phyloP scores from a whole-genome alignment of 805 yeast species.

The Yarrowia sp. region DNA sequence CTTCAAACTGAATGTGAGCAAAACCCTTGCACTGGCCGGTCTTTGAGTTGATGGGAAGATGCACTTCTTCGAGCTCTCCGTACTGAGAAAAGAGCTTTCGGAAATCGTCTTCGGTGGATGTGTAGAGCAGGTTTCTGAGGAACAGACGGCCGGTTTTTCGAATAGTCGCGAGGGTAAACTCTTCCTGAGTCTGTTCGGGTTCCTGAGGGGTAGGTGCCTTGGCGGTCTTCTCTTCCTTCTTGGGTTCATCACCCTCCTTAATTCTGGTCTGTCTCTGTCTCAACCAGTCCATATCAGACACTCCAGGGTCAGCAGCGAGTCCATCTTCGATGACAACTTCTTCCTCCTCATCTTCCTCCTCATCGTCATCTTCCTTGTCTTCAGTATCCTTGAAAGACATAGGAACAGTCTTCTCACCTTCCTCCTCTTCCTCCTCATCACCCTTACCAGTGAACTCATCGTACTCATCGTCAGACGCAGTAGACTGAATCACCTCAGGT shows the following conservation, averaged over 20 bases:
- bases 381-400: constrained; percentile 29
- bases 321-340: constrained; percentile 30
- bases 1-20: constrained; percentile 74
- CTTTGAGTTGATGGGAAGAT: constrained; percentile 85
- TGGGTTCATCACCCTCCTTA: constrained; percentile 32
- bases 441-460: constrained; percentile 35
- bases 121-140: constrained; percentile 78
- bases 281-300: constrained; percentile 86
- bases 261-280: constrained; percentile 71
- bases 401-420: constrained; percentile 33
- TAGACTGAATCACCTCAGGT: constrained; percentile 32
- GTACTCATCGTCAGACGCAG: constrained; percentile 48
- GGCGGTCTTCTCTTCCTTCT: constrained; percentile 35
- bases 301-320: constrained; percentile 48
- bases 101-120: constrained; percentile 79
- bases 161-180: constrained; percentile 50
- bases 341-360: constrained; percentile 26
- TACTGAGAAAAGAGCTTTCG: constrained; percentile 57
- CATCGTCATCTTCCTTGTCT: constrained; percentile 32
- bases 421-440: constrained; percentile 32
- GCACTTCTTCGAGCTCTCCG: constrained; percentile 84
- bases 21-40: constrained; percentile 91
- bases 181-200: constrained; percentile 40
- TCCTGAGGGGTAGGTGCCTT: constrained; percentile 21
- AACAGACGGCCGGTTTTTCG: constrained; percentile 78